These are phyloP conservation scores for Tolypocladium ovalisporum DNA, from an alignment of 2,329 filamentous ascomycete genomes.

Conservation along the genomic window DNA sequence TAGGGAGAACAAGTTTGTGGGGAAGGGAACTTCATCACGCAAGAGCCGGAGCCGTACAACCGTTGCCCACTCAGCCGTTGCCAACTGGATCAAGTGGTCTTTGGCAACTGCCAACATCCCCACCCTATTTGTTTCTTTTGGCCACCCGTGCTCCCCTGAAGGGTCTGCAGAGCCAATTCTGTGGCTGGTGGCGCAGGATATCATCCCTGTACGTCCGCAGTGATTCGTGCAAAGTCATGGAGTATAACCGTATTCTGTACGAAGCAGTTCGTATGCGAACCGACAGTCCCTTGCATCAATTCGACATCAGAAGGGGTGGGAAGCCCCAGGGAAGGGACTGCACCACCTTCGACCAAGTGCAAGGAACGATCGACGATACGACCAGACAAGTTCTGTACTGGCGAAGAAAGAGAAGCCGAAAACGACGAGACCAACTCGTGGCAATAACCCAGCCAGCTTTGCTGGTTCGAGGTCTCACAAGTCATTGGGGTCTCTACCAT, in stretches of 20 bases:
- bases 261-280: not conserved
- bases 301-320: not conserved
- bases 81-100: not conserved
- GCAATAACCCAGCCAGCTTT: not conserved
- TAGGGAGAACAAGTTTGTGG: not conserved
- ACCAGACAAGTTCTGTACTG: not conserved
- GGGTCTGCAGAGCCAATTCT: not conserved
- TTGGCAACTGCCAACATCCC: not conserved
- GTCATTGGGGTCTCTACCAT: too few species aligned
- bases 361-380: not conserved
- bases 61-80: not conserved
- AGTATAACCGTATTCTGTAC: not conserved
- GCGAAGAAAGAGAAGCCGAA: not conserved
- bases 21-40: not conserved
- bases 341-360: not conserved
- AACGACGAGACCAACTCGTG: not conserved
- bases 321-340: not conserved
- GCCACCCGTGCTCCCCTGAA: not conserved
- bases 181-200: not conserved
- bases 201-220: not conserved
- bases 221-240: too few species aligned
- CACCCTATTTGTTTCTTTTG: not conserved
- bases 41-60: not conserved
- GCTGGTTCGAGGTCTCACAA: too few species aligned
- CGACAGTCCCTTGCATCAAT: not conserved